These are phyloP conservation scores for Dendrothele bispora DNA, from an alignment of 768 basidiomycete species.

Conservation along the genomic window DNA sequence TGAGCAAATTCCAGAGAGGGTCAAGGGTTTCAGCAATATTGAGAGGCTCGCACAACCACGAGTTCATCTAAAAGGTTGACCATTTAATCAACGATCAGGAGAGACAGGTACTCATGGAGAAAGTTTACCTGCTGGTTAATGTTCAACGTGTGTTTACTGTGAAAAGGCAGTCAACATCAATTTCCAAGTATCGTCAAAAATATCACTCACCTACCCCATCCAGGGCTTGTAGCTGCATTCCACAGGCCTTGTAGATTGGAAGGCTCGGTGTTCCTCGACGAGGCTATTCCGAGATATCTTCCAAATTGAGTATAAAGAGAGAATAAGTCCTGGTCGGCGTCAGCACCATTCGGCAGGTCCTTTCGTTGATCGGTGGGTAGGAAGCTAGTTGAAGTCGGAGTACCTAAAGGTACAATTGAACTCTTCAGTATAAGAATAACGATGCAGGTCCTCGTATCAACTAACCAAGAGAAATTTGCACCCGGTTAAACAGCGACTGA, in stretches of 20 bases:
- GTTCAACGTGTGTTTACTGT: slow-evolving; percentile 16
- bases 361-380: slow-evolving; percentile 6
- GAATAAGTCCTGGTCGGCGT: slow-evolving; percentile 10
- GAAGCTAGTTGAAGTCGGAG: slow-evolving; percentile 2
- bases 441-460: no score
- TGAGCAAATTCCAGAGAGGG: slow-evolving; percentile 11
- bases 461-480: slow-evolving; percentile 9
- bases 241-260: slow-evolving; percentile 14
- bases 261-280: slow-evolving; percentile 7
- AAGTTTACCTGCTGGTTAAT: slow-evolving; percentile 14
- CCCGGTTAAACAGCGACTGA: slow-evolving; percentile 6
- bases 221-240: slow-evolving; percentile 10
- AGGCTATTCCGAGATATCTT: slow-evolving; percentile 9
- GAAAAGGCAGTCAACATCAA: neutral
- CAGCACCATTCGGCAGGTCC: slow-evolving; percentile 3
- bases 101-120: slow-evolving; percentile 11
- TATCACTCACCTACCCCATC: slow-evolving; percentile 14
- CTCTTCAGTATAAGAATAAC: neutral
- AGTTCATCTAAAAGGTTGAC: neutral
- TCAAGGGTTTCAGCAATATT: slow-evolving; percentile 17
- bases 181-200: neutral
- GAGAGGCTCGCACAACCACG: slow-evolving; percentile 16
- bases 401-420: slow-evolving; percentile 1
- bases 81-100: neutral
- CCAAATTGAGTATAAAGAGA: slow-evolving; percentile 9